Evolutionary conservation across 148 eudicot genomes (phyloP).

Genomic region (Rhododendron ovatum): DNA sequence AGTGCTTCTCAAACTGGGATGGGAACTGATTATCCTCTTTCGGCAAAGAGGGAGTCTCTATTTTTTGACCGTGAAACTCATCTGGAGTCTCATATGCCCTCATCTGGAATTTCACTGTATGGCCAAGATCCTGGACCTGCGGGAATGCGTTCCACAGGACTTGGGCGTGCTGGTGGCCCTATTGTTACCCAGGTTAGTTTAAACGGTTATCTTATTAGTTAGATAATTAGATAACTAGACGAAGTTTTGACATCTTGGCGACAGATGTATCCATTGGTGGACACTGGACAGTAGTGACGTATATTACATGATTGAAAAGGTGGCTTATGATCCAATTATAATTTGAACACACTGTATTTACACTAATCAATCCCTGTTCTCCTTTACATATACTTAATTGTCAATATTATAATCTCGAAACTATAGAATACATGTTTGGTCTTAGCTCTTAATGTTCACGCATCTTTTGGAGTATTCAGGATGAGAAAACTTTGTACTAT

Average conservation of each 20-base stretch:
- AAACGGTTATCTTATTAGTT: background rate
- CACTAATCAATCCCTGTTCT: background rate
- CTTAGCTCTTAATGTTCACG: background rate
- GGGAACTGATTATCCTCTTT: slow-evolving; percentile 37
- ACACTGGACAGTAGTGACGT: background rate
- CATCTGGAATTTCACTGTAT: slow-evolving; percentile 48
- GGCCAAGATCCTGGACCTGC: slow-evolving; percentile 49
- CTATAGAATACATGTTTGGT: background rate
- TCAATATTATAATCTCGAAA: background rate
- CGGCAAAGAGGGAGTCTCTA: slow-evolving; percentile 31
- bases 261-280: background rate
- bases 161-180: slow-evolving; percentile 51
- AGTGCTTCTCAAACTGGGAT: slow-evolving; percentile 25
- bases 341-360: background rate
- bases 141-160: slow-evolving; percentile 51
- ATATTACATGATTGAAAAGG: background rate
- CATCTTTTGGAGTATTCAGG: background rate
- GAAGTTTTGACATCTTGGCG: background rate
- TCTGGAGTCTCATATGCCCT: slow-evolving; percentile 34
- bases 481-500: background rate
- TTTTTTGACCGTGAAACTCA: slow-evolving; percentile 46
- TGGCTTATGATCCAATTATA: background rate
- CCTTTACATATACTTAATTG: background rate
- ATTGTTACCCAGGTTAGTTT: slow-evolving; percentile 69
- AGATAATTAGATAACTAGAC: background rate